These are phyloP conservation scores for Irpex lacteus DNA, from an alignment of 1,284 basidiomycete species.

Conservation along the genomic window DNA sequence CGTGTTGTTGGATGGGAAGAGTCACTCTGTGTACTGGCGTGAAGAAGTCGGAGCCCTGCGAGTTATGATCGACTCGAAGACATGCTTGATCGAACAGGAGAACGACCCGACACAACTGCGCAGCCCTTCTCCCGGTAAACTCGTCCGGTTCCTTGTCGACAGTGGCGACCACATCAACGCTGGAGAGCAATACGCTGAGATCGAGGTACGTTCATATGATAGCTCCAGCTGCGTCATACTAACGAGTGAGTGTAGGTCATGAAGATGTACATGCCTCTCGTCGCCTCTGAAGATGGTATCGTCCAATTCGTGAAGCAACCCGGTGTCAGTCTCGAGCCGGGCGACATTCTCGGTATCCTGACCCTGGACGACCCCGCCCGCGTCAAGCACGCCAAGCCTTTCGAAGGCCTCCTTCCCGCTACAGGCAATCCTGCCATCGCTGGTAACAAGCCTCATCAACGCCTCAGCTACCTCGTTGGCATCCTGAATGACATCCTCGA, in stretches of 20 bases:
- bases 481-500: slow-evolving; percentile 91
- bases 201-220: slow-evolving; percentile 63
- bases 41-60: slow-evolving; percentile 96
- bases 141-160: slow-evolving; percentile 93
- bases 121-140: slow-evolving; percentile 95
- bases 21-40: slow-evolving; percentile 97
- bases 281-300: slow-evolving; percentile 93
- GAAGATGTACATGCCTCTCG: slow-evolving; percentile 99
- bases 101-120: slow-evolving; percentile 98
- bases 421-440: slow-evolving; percentile 86
- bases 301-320: slow-evolving; percentile 99
- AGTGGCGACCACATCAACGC: slow-evolving; percentile 96
- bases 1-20: slow-evolving; percentile 88
- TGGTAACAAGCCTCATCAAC: slow-evolving; percentile 92
- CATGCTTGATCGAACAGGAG: slow-evolving; percentile 98
- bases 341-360: slow-evolving; percentile 96
- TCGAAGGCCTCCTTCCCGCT: slow-evolving; percentile 87
- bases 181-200: slow-evolving; percentile 97
- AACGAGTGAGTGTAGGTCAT: slow-evolving; percentile 66
- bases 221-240: slow-evolving; percentile 10
- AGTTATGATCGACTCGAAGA: slow-evolving; percentile 95
- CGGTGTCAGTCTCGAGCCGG: slow-evolving; percentile 94
- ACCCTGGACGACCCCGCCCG: slow-evolving; percentile 96
- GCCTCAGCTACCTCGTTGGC: slow-evolving; percentile 73
- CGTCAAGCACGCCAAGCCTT: slow-evolving; percentile 98